Evolutionary conservation across 108 stramenopile species (phyloP), one percentile per base, ranked within the genome.

Genomic region (Conticribra weissflogii): DNA sequence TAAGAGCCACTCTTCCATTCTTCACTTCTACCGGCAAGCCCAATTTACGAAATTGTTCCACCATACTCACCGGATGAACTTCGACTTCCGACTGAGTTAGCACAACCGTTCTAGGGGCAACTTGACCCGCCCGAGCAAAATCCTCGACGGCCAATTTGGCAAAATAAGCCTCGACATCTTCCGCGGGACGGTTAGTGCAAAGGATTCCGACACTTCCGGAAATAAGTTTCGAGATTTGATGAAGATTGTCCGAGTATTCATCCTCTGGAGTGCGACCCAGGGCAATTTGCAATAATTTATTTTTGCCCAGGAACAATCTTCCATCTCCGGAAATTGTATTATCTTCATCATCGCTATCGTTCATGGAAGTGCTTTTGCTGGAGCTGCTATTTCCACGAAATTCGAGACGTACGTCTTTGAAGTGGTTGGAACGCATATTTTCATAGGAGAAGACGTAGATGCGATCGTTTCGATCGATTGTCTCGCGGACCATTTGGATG

Each of bases 221-320:
- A 21, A 90, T 82, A 0, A 77, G 65, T 45, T 93, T 92, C 54
- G 91, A 81, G 29, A 98, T 78, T 57, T 93, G 83, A 29, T 94
- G 81, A 31, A 98, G 74, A 68, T 97, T 97, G 58, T 97, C 96
- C 17, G 85, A 82, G 56, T 97, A 97, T 82, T 98, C 98, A 63
- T 98, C 98, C 76, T 95, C 96, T 23, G 86, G 77, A 1, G 85
- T 84, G 51, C 84, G 73, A 7, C 98, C 98, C 50, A 98, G 71
- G 2, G 96, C 96, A 62, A 97, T 88, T 65, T 97, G 95, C 41
- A 97, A 54, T 45, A 98, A 63, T 73, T 96, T 97, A 81, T 98
- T 98, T 81, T 98, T 98, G 33, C 98, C 98, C 62, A 98, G 80
- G 63, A 98, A 94, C 61, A 98, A 93, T 32, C 95, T 88, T 14